Evolutionary conservation across 495 filamentous ascomycete species (phyloP).

Genomic region (Aspergillus sparsus): DNA sequence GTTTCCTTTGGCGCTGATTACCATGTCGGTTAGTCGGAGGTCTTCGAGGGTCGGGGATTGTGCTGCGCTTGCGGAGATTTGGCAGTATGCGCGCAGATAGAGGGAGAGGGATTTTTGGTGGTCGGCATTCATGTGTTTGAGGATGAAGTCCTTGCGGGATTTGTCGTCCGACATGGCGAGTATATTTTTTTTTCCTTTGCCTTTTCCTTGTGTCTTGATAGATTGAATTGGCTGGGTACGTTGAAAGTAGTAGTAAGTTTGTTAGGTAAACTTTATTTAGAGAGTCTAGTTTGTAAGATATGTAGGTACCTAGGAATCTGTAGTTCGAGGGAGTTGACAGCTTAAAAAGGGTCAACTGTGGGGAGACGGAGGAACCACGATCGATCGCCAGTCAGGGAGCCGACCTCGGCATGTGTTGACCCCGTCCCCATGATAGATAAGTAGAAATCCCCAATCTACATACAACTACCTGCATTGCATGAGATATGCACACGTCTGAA

Average conservation of each 20-base stretch:
- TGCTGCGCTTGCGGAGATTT: slow-evolving; percentile 47
- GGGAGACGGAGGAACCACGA: too few species aligned
- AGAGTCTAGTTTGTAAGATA: too few species aligned
- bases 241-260: neutral
- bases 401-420: too few species aligned
- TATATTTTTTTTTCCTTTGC: neutral
- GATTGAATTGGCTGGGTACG: neutral
- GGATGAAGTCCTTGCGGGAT: slow-evolving; percentile 61
- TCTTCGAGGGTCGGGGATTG: slow-evolving; percentile 58
- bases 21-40: slow-evolving; percentile 58
- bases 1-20: slow-evolving; percentile 48
- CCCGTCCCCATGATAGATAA: too few species aligned
- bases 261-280: too few species aligned
- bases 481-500: too few species aligned
- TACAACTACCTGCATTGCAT: too few species aligned
- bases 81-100: slow-evolving; percentile 64
- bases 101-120: slow-evolving; percentile 65
- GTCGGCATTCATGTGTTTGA: slow-evolving; percentile 80
- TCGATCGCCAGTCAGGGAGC: too few species aligned
- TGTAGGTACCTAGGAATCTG: too few species aligned
- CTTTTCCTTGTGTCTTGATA: neutral
- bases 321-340: too few species aligned
- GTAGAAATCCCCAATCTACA: too few species aligned
- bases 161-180: slow-evolving; percentile 16
- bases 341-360: too few species aligned